Percentiles rank a stretch among this genome's conserved stretches.
Conservation (phyloP, 306 rosid species). For the Lagenaria siceraria region DNA sequence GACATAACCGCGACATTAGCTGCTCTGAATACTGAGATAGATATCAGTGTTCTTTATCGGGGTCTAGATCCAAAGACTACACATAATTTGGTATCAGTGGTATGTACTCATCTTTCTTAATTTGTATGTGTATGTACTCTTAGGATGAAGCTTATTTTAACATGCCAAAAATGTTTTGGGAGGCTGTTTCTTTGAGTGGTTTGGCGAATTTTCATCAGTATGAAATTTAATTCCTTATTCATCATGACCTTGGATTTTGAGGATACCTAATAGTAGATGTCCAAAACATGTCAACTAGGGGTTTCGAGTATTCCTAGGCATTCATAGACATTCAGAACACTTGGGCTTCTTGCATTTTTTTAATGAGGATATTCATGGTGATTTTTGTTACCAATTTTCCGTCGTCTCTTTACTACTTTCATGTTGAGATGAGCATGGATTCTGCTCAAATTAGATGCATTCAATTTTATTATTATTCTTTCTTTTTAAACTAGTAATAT, state of each 20-base stretch:
- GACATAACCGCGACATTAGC: conserved; percentile 67
- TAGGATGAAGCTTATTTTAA: background rate
- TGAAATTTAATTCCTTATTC: background rate
- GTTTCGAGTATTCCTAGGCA: background rate
- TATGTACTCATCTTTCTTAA: conserved; percentile 28
- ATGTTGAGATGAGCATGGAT: background rate
- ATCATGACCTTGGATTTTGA: background rate
- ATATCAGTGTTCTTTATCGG: conserved; percentile 71
- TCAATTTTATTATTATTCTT: background rate
- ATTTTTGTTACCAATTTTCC: background rate
- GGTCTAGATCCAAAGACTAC: conserved; percentile 62
- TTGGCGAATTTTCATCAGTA: background rate
- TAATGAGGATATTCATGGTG: background rate
- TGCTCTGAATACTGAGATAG: conserved; percentile 60
- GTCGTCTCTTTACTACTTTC: background rate
- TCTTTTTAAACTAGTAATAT: background rate
- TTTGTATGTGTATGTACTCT: conserved; percentile 63
- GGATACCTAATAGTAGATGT: background rate
- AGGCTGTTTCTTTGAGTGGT: background rate
- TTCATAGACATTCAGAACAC: background rate
- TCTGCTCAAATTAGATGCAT: background rate
- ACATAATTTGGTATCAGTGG: conserved; percentile 92
- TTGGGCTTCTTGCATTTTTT: background rate
- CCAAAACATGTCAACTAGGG: background rate
- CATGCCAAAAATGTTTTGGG: background rate